Evolutionary conservation across 257 asterid genomes (phyloP), one percentile per base, ranked within the genome.

Genomic region (Solanum tarijense): DNA sequence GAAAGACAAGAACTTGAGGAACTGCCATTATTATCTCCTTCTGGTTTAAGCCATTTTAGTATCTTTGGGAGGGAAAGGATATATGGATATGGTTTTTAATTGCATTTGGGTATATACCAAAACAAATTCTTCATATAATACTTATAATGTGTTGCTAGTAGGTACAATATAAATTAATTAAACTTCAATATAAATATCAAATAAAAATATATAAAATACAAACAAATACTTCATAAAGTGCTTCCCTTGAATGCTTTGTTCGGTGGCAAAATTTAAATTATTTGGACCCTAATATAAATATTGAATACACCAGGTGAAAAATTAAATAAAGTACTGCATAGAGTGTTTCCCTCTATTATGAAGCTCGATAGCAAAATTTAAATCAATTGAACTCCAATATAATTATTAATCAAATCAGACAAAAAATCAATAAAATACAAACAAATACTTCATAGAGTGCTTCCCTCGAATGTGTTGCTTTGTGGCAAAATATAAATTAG

Each of bases 1-100:
- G 38, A 48, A 41, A 87, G 69, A 74, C 78, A 35, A 87, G 88
- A 41, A 87, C 86, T 48, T 78, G 88, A 85, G 90, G 81, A 7
- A 88, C 73, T 27, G 89, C 87, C 89, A 89, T 89, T 66, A 11
- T 34, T 25, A 66, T 52, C 25, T 36, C 52, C 35, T 48, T 52
- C n/a, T 60, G 20, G 20, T 27, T 36, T 36, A 75, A 75, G 55
- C 52, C 83, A 36, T 36, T 75, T 34, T 21, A 35, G 10, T 74
- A 6, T 35, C n/a, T 55, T 83, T 78, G 84, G 12, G 68, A 27
- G 85, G 85, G 85, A 81, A 81, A 27, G 9, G 68, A 46, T 86
- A 78, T 71, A 78, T 41, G 84, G 84, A 25, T 78, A 78, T 43
- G 84, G 65, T 25, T 78, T 68, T 31, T 10, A 31, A 31, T 21